These are phyloP conservation scores for Suillus placidus DNA, from an alignment of 768 basidiomycete species.

Conservation along the genomic window DNA sequence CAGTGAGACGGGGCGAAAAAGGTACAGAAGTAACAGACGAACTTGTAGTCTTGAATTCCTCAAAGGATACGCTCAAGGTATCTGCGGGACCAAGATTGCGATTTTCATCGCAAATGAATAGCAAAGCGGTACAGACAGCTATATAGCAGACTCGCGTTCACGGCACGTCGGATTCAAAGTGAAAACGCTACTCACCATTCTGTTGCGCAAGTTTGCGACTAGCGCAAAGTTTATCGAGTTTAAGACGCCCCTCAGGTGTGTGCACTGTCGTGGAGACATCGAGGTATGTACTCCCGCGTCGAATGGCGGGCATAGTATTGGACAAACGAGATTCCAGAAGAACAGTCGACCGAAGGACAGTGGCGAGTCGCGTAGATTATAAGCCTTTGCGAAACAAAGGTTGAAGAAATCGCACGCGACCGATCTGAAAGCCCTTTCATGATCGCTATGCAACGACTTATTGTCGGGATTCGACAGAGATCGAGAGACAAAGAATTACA, in stretches of 20 bases:
- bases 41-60: not conserved
- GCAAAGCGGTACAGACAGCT: conserved; percentile 1
- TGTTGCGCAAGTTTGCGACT: not conserved
- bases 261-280: conserved; percentile 4
- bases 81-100: not conserved
- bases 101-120: conserved; percentile 4
- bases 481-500: not conserved
- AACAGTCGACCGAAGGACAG: not conserved
- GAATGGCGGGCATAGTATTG: not conserved
- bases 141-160: not conserved
- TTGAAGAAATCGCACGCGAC: not conserved
- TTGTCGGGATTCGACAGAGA: not conserved
- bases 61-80: not conserved
- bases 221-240: not conserved
- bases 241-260: not conserved
- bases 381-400: no score
- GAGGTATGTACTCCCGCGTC: conserved; percentile 5
- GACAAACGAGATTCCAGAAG: not conserved
- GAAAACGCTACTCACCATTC: not conserved
- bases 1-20: not conserved
- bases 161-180: not conserved
- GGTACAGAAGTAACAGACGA: not conserved
- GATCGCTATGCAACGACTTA: conserved; percentile 1
- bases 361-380: not conserved
- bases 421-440: conserved; percentile 5